Evolutionary conservation across 148 eudicot genomes (phyloP).

Genomic region (Cornus kousa): DNA sequence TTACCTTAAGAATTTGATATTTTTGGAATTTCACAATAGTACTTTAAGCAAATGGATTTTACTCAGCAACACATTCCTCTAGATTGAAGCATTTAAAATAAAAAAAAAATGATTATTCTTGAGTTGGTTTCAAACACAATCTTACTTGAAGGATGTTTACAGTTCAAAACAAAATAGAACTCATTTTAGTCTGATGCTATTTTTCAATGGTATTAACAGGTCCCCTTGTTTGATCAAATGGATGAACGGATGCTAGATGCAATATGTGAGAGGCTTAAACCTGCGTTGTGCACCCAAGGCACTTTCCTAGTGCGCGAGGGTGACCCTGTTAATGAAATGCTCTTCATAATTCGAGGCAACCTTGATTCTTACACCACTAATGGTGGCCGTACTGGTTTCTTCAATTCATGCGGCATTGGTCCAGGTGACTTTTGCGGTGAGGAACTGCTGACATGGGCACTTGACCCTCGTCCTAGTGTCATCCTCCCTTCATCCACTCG

Average conservation of each 20-base stretch:
- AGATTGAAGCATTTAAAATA: neutral
- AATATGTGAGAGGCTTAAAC: slow-evolving; percentile 79
- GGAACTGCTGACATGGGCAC: slow-evolving; percentile 82
- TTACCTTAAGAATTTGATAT: too few species aligned
- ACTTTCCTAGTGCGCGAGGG: slow-evolving; percentile 76
- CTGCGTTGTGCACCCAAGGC: slow-evolving; percentile 57
- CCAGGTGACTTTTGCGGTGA: slow-evolving; percentile 87
- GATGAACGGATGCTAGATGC: slow-evolving; percentile 81
- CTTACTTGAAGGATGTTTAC: neutral
- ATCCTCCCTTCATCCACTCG: slow-evolving; percentile 80
- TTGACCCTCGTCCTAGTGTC: slow-evolving; percentile 52
- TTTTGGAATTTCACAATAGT: too few species aligned
- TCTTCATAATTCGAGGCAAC: slow-evolving; percentile 77
- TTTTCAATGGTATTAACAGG: slow-evolving; percentile 36
- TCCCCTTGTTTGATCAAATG: slow-evolving; percentile 78
- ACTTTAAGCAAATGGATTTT: neutral
- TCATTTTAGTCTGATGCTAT: neutral
- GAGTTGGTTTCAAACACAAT: neutral
- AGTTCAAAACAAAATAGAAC: neutral
- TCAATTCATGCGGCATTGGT: slow-evolving; percentile 59
- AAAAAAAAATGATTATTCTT: too few species aligned
- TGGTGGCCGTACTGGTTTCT: slow-evolving; percentile 84
- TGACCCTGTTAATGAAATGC: slow-evolving; percentile 79
- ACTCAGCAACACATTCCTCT: neutral
- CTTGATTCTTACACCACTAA: slow-evolving; percentile 76